Evolutionary conservation across 176 grass and related monocot species (phyloP).

Genomic region (Cymbopogon citratus): DNA sequence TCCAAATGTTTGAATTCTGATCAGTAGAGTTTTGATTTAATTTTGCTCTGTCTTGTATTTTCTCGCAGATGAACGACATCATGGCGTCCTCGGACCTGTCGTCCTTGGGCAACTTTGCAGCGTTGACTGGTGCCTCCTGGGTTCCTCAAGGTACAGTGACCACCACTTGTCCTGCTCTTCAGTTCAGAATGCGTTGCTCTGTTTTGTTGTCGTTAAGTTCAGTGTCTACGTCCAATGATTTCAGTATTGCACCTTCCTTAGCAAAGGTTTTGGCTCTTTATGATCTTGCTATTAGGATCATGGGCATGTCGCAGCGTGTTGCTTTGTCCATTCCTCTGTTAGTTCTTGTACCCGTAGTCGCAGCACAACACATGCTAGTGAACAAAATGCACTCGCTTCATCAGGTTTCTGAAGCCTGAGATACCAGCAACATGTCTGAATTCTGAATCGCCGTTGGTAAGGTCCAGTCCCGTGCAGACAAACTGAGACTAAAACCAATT

Average conservation of each 20-base stretch:
- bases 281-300: not conserved
- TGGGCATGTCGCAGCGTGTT: not conserved
- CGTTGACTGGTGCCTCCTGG: conserved; percentile 48
- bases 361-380: not conserved
- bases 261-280: not conserved
- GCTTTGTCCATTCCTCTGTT: not conserved
- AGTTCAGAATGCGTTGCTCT: not conserved
- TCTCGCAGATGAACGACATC: conserved; percentile 37
- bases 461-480: not conserved
- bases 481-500: not conserved
- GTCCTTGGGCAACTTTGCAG: conserved; percentile 27
- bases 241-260: not conserved
- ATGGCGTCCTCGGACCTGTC: conserved; percentile 34
- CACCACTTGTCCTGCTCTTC: not conserved
- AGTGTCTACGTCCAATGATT: not conserved
- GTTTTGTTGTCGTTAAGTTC: not conserved
- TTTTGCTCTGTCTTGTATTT: not conserved
- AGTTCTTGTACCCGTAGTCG: not conserved
- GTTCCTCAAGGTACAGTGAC: conserved; percentile 50
- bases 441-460: not conserved
- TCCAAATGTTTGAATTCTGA: not conserved
- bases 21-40: not conserved
- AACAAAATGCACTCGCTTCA: not conserved
- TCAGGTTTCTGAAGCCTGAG: not conserved
- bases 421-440: conserved; percentile 2